Evolutionary conservation across 129 eudicot species (phyloP).

Genomic region (Tagetes patula): DNA sequence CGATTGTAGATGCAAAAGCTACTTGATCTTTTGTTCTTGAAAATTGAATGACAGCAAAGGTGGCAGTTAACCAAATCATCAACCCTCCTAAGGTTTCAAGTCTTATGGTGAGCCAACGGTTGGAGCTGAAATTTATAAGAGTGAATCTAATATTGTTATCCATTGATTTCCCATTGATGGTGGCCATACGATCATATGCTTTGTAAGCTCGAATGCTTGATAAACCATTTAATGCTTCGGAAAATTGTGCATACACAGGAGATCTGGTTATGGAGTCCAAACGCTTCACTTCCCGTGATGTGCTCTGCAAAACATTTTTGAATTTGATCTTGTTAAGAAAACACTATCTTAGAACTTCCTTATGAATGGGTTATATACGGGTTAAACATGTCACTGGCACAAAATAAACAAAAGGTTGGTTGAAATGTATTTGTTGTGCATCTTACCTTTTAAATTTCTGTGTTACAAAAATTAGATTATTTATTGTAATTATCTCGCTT

Average conservation of each 20-base stretch:
- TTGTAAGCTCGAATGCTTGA: conserved; percentile 89
- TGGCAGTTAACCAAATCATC: conserved; percentile 95
- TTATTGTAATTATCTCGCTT: background rate
- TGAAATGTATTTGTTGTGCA: background rate
- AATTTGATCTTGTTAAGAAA: background rate
- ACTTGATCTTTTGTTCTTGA: conserved; percentile 72
- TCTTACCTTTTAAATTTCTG: background rate
- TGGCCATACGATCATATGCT: conserved; percentile 85
- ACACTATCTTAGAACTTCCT: background rate
- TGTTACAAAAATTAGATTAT: background rate
- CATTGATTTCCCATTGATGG: conserved; percentile 77
- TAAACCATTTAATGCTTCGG: conserved; percentile 89
- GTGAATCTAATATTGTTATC: conserved; percentile 87
- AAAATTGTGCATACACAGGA: conserved; percentile 92
- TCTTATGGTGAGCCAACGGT: conserved; percentile 90
- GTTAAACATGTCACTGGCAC: background rate
- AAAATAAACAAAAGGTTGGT: background rate
- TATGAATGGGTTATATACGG: too few species aligned
- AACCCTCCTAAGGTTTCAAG: conserved; percentile 85
- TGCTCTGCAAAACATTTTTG: conserved; percentile 60
- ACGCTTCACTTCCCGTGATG: conserved; percentile 95
- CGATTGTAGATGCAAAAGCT: conserved; percentile 90
- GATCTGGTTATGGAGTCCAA: conserved; percentile 87
- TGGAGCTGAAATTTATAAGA: conserved; percentile 70
- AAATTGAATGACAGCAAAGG: conserved; percentile 91